phyloP scores from a whole-genome alignment of 2,329 filamentous ascomycete genomes.

The Ascomycota sp. region DNA sequence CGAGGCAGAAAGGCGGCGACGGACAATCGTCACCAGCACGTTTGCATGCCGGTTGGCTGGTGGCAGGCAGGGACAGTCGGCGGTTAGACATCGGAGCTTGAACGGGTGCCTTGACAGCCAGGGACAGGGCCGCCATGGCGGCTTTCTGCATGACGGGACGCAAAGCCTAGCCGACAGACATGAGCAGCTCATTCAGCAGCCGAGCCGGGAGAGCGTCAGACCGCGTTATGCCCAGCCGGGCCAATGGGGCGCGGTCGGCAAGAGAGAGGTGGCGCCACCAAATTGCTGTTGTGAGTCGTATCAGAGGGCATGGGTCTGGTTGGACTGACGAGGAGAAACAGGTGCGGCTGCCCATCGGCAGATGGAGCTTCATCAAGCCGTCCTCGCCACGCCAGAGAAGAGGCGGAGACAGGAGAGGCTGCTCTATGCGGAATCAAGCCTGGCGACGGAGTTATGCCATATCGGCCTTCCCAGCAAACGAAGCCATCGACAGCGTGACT shows the following conservation, averaged over 20 bases:
- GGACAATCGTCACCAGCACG: not conserved
- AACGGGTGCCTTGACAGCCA: slow-evolving; percentile 1
- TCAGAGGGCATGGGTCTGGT: not conserved
- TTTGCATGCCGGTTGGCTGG: not conserved
- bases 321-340: no score
- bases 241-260: not conserved
- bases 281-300: not conserved
- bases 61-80: not conserved
- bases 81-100: slow-evolving; percentile 1
- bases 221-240: not conserved
- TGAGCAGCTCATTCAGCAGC: slow-evolving; percentile 1
- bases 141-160: slow-evolving; percentile 1
- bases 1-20: not conserved
- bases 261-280: slow-evolving; percentile 1
- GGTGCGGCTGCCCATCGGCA: no score
- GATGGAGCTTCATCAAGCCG: no score
- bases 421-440: no score
- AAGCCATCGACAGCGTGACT: no score
- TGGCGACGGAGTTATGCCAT: no score
- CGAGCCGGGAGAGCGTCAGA: slow-evolving; percentile 1
- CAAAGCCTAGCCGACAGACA: not conserved
- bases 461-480: no score
- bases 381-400: no score
- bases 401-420: no score
- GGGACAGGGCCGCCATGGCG: not conserved